Base-by-base conservation (phyloP, 2,329 filamentous ascomycete species). In the Purpureocillium lavendulum region DNA sequence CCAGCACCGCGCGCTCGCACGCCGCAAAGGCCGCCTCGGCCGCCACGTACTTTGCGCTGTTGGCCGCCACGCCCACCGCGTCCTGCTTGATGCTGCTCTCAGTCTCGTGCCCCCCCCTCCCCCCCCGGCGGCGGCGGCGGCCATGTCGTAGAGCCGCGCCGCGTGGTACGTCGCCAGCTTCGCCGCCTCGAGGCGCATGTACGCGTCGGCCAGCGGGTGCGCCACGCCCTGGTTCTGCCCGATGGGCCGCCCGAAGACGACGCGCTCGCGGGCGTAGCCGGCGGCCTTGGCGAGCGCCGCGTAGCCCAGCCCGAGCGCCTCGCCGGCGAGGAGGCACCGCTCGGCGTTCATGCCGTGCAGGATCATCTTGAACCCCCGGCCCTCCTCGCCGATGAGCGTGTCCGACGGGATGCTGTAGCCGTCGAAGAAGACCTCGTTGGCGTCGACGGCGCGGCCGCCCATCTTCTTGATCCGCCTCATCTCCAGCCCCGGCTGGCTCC, bases 361-460 rank as follows among this genome's bases (percentile, higher is more conserved):
- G 38, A 88, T 76, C 40, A 87, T 82, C 51, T 80, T 82, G 69
- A 94, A 94, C 0, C 87, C 87, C 41, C 84, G 71, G 5, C 80
- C 79, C 56, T 92, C 83, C 26, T 74, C 55, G 1, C 87, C 87
- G 32, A 94, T 76, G 0, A 90, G 64, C 0, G 77, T 68, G 31
- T 77, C 67, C 0, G 70, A 70, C 0, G 81, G 76, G 12, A 92
- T 75, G 4, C 61, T 57, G 57, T 89, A 94, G 48, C 81, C 75
- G 57, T 92, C 84, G 55, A 94, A 92, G 59, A 94, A 94, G 2
- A 94, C 82, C 54, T 92, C 84, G 49, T 94, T 94, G 1, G 86
- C 84, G 51, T 92, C 86, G 1, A 94, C 78, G 0, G 85, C 84
- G 11, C 84, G 69, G 0, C 85, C 84, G 8, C 87, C 87, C 85